Base-by-base conservation (phyloP, 2,329 filamentous ascomycete species). In the Lachnellula arida region DNA sequence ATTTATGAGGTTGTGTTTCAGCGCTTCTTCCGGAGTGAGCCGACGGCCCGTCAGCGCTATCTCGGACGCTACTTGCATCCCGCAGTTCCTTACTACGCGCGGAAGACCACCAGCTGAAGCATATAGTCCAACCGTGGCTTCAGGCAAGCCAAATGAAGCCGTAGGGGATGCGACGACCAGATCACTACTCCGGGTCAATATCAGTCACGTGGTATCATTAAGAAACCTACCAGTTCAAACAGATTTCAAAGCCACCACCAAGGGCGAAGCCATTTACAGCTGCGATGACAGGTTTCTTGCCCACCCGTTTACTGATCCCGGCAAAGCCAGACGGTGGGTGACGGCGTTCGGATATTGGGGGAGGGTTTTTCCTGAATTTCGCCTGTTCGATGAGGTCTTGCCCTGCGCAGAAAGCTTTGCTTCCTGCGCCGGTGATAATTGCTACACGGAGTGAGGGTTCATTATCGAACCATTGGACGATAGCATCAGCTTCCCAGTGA, bases 201-300 rank as follows among this genome's bases (percentile, higher is more conserved):
- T 34, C 32, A 53, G 25, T 32, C 51, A 56, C 17, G 11, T 40
- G 7, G 23, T 52, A 50, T 9, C 15, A 22, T 6, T 19, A 9
- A 3, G 9, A 23, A 43, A 46, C 55, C 35, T 54, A 67, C 64
- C 65, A 82, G 72, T 91, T 90, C 52, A 68, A 59, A 56, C 62
- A 64, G 23, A 91, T 89, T 75, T 93, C 89, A 73, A 89, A 86
- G 1, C 88, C 89, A 47, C 89, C 89, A 49, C 89, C 89, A 32
- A 89, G 77, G 46, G 86, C 88, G 39, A 87, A 76, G 2, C 89
- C 89, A 67, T 91, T 89, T n/a, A 92, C 86, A 1, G 88, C 89
- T 0, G 85, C 87, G 42, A 93, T 79, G 57, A 93, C 77, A 5
- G 89, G 89, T 67, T 93, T 93, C 71, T 81, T 84, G 47, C 87